phyloP scores from a whole-genome alignment of 2,329 filamentous ascomycete genomes.

The Helminthosporium solani region DNA sequence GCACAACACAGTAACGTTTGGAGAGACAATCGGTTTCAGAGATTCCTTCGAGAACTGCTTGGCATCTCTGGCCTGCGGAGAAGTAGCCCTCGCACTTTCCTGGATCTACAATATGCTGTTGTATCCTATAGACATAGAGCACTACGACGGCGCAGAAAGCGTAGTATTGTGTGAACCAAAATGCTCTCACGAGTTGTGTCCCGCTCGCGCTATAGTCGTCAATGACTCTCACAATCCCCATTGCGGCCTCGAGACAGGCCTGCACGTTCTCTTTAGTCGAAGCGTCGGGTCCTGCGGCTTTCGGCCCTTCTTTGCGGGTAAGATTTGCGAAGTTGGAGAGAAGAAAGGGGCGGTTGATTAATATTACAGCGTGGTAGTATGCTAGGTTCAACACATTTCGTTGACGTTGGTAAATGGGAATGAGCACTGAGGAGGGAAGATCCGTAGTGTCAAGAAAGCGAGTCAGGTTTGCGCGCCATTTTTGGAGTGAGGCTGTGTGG shows the following conservation, averaged over 20 bases:
- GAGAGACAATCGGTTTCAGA: conserved; percentile 36
- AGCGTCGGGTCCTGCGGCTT: conserved; percentile 2
- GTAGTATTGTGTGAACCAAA: conserved; percentile 57
- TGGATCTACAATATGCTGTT: conserved; percentile 48
- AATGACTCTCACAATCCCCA: conserved; percentile 48
- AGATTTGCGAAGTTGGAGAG: conserved; percentile 46
- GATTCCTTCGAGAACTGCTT: conserved; percentile 38
- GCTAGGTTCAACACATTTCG: conserved; percentile 56
- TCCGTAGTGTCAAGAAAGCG: conserved; percentile 48
- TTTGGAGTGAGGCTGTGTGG: conserved; percentile 45
- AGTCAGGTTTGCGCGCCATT: conserved; percentile 51
- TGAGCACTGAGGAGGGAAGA: conserved; percentile 47
- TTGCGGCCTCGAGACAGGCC: conserved; percentile 52
- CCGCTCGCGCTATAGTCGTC: conserved; percentile 41
- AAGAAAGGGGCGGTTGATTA: conserved; percentile 58
- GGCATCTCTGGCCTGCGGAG: conserved; percentile 45
- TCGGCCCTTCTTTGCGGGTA: conserved; percentile 25
- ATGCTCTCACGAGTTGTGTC: conserved; percentile 48
- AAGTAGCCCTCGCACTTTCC: conserved; percentile 53
- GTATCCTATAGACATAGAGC: conserved; percentile 57
- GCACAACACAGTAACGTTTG: conserved; percentile 54
- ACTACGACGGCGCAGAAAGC: conserved; percentile 57
- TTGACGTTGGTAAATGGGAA: conserved; percentile 55
- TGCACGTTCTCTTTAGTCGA: conserved; percentile 36
- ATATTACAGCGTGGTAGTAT: conserved; percentile 57